Evolutionary conservation across 495 filamentous ascomycete genomes (phyloP), one percentile per base, ranked within the genome.

Genomic region (Letharia lupina): DNA sequence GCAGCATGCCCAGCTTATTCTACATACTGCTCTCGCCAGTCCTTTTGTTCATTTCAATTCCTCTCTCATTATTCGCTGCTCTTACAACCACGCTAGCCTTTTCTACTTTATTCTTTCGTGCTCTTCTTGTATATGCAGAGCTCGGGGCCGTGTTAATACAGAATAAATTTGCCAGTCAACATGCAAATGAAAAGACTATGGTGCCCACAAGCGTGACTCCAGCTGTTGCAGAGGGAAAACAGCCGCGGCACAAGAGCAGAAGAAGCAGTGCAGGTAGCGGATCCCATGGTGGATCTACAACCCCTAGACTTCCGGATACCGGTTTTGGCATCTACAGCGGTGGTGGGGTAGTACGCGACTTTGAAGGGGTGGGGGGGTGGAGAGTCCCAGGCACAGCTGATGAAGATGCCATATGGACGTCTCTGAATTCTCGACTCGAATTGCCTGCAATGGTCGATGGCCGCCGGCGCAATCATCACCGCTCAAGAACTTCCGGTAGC

Each of bases 321-420:
- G 62, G 72, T 33, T 59, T 69, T 13, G 69, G 70, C 18, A 69
- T 76, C 37, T 74, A 72, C 39, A 66, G 75, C 50, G 75, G 76
- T 70, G 73, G 73, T 15, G 72, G 78, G 60, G 70, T 82, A 31
- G 80, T 82, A 61, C 81, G 90, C 8, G 91, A 95, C 75, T 95
- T 88, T 70, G 91, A 95, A 76, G 91, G 90, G n/a, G 81, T 95
- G 4, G 91, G 91, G 16, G 91, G 91, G 2, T 31, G 89, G 90
- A 79, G 88, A 40, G 39, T 66, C 37, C 63, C 64, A 28, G 67
- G 65, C 72, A 76, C 63, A 70, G 78, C 70, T 15, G 77, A 81
- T 42, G 87, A 91, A 42, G 86, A 90, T 56, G 77, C 75, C 15
- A 78, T 84, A 28, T 95, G 90, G 91, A 80, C 88, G 16, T 86